Base-by-base conservation (phyloP, 345 rosid species). In the Camelina laxa region DNA sequence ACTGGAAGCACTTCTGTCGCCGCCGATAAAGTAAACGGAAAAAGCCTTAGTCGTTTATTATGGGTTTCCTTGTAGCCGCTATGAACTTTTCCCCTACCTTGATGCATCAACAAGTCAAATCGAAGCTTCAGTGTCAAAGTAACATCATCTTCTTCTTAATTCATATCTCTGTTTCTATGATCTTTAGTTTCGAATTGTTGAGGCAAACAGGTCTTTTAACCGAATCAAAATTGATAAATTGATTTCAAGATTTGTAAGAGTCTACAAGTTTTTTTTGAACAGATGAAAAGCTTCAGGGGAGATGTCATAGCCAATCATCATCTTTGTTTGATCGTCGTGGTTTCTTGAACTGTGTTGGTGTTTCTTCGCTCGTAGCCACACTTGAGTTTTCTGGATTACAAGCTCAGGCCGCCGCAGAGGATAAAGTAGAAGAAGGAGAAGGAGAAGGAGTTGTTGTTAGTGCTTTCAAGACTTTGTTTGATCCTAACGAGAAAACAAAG, bases 401-500 rank as follows among this genome's bases (percentile, higher is more conserved):
- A 50, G 69, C 77, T 66, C 42, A 41, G 2, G 79, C 75, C 10
- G 72, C 72, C 14, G 72, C 72, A 45, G 69, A 48, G 60, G 74
- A 73, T 22, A 64, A 51, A 13, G 53, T 58, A 64, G 85, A 53
- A 61, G 85, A 86, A 38, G 85, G 85, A 38, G 30, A 24, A 24
- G 27, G 27, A 24, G 89, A 80, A n/a, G 66, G 79, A 24, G 97
- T 90, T 68, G 81, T 85, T 10, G 24, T 87, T 45, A 90, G 91
- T 75, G 80, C 89, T 3, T 81, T 95, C 44, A 85, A 85, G 76
- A 81, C 97, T 9, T 50, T 90, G 68, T 85, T 95, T 57, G 93
- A 91, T 87, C 91, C 97, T 0, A 66, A 91, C 7, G 96, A 91
- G 83, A 84, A 72, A 70, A 87, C 97, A 8, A 95, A 87, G 75